Percentiles rank a stretch among this genome's conserved stretches.
Evolutionary conservation across 345 rosid genomes (phyloP).

Genomic region (Moringa oleifera): DNA sequence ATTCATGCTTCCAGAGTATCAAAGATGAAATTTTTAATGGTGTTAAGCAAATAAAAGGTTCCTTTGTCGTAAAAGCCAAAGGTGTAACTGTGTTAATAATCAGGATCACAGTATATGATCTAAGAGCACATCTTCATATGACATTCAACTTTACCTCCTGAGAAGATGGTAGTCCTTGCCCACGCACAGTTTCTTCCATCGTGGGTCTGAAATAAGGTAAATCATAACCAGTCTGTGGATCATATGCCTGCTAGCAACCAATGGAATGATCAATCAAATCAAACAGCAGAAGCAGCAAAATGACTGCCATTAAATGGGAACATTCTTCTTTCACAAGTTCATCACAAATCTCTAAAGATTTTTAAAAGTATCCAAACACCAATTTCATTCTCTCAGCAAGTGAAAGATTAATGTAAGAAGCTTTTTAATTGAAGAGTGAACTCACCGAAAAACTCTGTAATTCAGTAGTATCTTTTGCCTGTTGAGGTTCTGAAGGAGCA

Average conservation of each 20-base stretch:
- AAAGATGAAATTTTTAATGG: not conserved
- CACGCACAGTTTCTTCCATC: constrained; percentile 51
- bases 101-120: too few relatives aligned
- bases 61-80: too few relatives aligned
- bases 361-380: not conserved
- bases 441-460: constrained; percentile 58
- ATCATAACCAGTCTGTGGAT: constrained; percentile 60
- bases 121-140: not conserved
- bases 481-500: constrained; percentile 52
- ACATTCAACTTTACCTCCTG: constrained; percentile 62
- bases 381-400: not conserved
- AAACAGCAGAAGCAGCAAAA: not conserved
- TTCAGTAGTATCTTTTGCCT: constrained; percentile 61
- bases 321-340: not conserved
- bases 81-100: too few relatives aligned
- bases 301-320: not conserved
- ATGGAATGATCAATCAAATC: not conserved
- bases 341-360: not conserved
- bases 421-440: constrained; percentile 14
- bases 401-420: not conserved
- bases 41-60: too few relatives aligned
- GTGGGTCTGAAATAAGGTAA: constrained; percentile 64
- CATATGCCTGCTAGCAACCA: constrained; percentile 47
- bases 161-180: constrained; percentile 56
- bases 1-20: not conserved